These are phyloP conservation scores for Zygoascus flipseniorum DNA, from an alignment of 805 yeast species.

Conservation along the genomic window DNA sequence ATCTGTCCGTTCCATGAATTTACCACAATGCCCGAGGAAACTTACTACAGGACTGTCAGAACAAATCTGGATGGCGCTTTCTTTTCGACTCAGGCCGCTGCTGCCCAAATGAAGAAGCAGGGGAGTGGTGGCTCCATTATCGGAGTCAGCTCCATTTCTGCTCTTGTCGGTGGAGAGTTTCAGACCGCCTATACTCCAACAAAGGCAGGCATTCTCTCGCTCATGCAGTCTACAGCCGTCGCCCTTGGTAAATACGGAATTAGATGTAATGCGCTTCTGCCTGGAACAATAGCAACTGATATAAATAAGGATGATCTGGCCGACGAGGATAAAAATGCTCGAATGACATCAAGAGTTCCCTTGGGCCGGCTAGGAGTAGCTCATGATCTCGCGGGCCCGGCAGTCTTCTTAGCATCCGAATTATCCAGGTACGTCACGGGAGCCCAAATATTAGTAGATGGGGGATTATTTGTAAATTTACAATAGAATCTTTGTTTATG, in stretches of 20 bases:
- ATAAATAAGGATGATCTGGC: slow-evolving; percentile 35
- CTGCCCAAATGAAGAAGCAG: slow-evolving; percentile 49
- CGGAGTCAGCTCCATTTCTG: slow-evolving; percentile 56
- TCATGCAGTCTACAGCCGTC: slow-evolving; percentile 52
- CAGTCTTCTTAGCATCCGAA: slow-evolving; percentile 62
- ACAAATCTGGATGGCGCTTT: slow-evolving; percentile 58
- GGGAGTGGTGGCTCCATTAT: slow-evolving; percentile 44
- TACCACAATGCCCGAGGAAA: slow-evolving; percentile 46
- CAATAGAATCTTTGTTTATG: neutral
- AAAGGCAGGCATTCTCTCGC: slow-evolving; percentile 58
- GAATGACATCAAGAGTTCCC: slow-evolving; percentile 54
- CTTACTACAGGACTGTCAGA: slow-evolving; percentile 50
- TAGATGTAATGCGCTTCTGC: slow-evolving; percentile 61
- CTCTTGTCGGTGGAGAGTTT: slow-evolving; percentile 34
- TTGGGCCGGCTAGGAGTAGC: slow-evolving; percentile 78
- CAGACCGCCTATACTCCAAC: slow-evolving; percentile 51
- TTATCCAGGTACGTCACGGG: slow-evolving; percentile 77
- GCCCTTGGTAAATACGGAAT: slow-evolving; percentile 58
- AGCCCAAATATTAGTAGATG: slow-evolving; percentile 71
- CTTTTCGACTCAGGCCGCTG: slow-evolving; percentile 54
- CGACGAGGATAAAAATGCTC: slow-evolving; percentile 34
- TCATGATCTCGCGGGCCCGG: slow-evolving; percentile 67
- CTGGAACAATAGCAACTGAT: slow-evolving; percentile 73
- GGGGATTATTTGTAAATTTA: slow-evolving; percentile 37
- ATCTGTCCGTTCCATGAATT: slow-evolving; percentile 35